phyloP scores from a whole-genome alignment of 352 stramenopile genomes.

The Pythium diclinum region DNA sequence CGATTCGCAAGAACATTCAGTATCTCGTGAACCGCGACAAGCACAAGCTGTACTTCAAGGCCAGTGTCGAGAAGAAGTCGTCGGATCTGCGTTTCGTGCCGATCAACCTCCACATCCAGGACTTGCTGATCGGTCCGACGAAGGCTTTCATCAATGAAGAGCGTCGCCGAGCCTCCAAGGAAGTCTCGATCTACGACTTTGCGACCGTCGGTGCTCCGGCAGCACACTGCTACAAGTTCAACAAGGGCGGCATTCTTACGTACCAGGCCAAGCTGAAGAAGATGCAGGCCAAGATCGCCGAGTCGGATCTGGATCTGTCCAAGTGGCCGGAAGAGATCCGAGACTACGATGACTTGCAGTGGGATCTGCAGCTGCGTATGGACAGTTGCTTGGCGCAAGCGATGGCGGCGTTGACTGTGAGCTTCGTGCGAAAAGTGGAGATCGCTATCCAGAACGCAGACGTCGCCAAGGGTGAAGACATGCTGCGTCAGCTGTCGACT shows the following conservation, averaged over 20 bases:
- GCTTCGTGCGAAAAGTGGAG: slow-evolving; percentile 85
- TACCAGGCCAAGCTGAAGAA: slow-evolving; percentile 79
- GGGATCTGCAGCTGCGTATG: slow-evolving; percentile 84
- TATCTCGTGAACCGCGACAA: slow-evolving; percentile 86
- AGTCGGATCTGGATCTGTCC: slow-evolving; percentile 62
- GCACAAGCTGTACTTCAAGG: slow-evolving; percentile 89
- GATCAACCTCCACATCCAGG: slow-evolving; percentile 87
- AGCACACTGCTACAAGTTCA: slow-evolving; percentile 87
- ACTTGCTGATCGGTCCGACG: slow-evolving; percentile 77
- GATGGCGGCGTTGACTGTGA: slow-evolving; percentile 64
- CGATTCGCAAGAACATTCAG: slow-evolving; percentile 82
- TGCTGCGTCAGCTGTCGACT: slow-evolving; percentile 78
- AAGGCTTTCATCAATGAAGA: slow-evolving; percentile 86
- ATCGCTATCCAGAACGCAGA: slow-evolving; percentile 80
- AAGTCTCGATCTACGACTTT: slow-evolving; percentile 83
- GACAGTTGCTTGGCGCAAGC: slow-evolving; percentile 79
- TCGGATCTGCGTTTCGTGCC: slow-evolving; percentile 79
- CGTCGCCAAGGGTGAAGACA: slow-evolving; percentile 67
- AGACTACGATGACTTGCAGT: slow-evolving; percentile 83
- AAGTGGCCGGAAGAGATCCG: slow-evolving; percentile 82
- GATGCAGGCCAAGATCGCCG: slow-evolving; percentile 68
- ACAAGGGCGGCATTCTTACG: slow-evolving; percentile 80
- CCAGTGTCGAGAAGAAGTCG: slow-evolving; percentile 85
- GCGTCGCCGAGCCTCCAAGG: slow-evolving; percentile 66
- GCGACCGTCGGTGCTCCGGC: slow-evolving; percentile 79